phyloP scores from a whole-genome alignment of 169 alveolate genomes.

The Plasmodium gonderi region DNA sequence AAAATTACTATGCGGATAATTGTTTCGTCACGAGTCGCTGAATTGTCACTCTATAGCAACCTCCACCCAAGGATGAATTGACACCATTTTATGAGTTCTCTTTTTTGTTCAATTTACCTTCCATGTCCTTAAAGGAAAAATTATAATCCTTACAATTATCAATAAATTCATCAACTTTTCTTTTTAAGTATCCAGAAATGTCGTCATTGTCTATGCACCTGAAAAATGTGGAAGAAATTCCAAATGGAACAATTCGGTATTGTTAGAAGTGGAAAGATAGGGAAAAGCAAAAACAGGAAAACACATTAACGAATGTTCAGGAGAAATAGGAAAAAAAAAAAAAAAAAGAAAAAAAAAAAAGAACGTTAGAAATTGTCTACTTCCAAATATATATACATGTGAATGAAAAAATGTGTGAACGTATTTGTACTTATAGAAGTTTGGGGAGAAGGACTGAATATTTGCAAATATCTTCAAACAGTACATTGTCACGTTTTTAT shows the following conservation, averaged over 20 bases:
- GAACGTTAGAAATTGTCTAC: too few relatives aligned
- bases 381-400: too few relatives aligned
- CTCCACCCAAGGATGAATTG: too few relatives aligned
- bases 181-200: conserved; percentile 48
- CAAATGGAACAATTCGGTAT: not conserved
- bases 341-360: not conserved
- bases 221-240: not conserved
- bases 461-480: conserved; percentile 72
- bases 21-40: too few relatives aligned
- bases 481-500: conserved; percentile 35
- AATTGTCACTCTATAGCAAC: too few relatives aligned
- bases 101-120: conserved; percentile 24
- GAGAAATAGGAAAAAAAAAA: too few relatives aligned
- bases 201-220: conserved; percentile 74
- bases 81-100: too few relatives aligned
- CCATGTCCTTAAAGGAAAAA: conserved; percentile 7
- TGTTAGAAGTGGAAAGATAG: too few relatives aligned
- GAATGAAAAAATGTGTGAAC: not conserved
- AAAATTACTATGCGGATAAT: too few relatives aligned
- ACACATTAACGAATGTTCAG: too few relatives aligned
- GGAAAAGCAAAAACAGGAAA: too few relatives aligned
- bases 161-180: conserved; percentile 63
- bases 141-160: conserved; percentile 42
- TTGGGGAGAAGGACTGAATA: conserved; percentile 50
- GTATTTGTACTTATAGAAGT: conserved; percentile 41